Base-by-base conservation (phyloP, 2,329 filamentous ascomycete genomes). In the Xylariaceae sp. region DNA sequence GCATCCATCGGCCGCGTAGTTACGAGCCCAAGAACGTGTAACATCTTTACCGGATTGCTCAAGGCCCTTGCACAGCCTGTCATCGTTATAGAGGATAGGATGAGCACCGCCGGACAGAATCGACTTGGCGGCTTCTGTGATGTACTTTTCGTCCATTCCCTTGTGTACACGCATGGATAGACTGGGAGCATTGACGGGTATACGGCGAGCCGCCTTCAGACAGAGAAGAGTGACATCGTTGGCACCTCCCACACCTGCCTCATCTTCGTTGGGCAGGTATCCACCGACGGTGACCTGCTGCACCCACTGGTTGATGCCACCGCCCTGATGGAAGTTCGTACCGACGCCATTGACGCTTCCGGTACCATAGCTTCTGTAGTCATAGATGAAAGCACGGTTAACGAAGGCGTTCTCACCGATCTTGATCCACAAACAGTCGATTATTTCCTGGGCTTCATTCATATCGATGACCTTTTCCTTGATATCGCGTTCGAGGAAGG, bases 241-340 rank as follows among this genome's bases (percentile, higher is more conserved):
- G 34, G 58, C 58, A 15, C 58, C 61, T n/a, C 61, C 56, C 34
- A 52, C 56, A 2, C 58, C 58, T 0, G 13, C 35, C 7, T 61
- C 58, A 3, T 15, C 51, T 3, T 63, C 56, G 7, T 58, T 63
- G 7, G 55, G 4, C 45, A 58, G 58, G 23, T 63, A 63, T 1
- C 61, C 58, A 42, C 61, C 58, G 1, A 63, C 23, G 47, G 61
- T 63, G 42, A 61, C 45, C 35, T 63, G 61, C 47, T 63, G 61
- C 39, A 63, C 61, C 61, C 58, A 63, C 34, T 63, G 61, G 13
- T 63, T 63, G 58, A 63, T 63, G 44, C 61, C 58, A 4, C 61
- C 61, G 37, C 61, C 61, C 52, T 63, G 61, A 2, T 57, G 58
- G 13, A 63, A 63, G 42, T 63, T 63, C 15, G 44, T 53, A 23